Evolutionary conservation across 371 early-diverging fungal species (phyloP).

Genomic region (Rhizopus microsporus): DNA sequence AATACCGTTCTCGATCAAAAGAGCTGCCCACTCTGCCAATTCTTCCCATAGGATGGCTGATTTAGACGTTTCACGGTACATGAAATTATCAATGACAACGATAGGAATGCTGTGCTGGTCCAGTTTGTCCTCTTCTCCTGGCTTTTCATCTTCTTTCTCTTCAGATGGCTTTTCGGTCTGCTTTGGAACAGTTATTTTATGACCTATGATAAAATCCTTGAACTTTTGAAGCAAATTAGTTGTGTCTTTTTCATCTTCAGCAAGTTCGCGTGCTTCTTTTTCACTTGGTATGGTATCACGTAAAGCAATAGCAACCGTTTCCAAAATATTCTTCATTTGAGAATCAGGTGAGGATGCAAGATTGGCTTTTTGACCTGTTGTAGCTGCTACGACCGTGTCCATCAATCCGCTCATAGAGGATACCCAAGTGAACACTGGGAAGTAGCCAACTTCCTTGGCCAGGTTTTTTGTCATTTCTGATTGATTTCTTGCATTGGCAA

Average conservation of each 20-base stretch:
- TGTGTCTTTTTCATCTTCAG: conserved; percentile 10
- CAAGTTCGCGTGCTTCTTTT: conserved; percentile 12
- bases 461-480: conserved; percentile 65
- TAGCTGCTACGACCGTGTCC: conserved; percentile 80
- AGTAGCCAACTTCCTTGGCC: conserved; percentile 79
- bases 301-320: conserved; percentile 61
- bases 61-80: conserved; percentile 69
- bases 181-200: not conserved
- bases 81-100: conserved; percentile 84
- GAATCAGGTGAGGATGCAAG: conserved; percentile 61
- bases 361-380: conserved; percentile 86
- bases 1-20: conserved; percentile 72
- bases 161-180: conserved; percentile 3
- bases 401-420: conserved; percentile 68
- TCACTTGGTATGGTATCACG: conserved; percentile 37
- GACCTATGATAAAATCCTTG: conserved; percentile 7
- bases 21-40: conserved; percentile 77
- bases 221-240: conserved; percentile 11
- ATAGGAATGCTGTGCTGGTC: conserved; percentile 69
- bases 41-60: conserved; percentile 66
- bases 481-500: conserved; percentile 74
- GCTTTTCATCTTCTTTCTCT: conserved; percentile 20
- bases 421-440: conserved; percentile 82
- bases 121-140: conserved; percentile 19
- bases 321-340: conserved; percentile 63